Evolutionary conservation across 768 basidiomycete genomes (phyloP), one percentile per base, ranked within the genome.

Genomic region (Pleurotus tuber-regium): DNA sequence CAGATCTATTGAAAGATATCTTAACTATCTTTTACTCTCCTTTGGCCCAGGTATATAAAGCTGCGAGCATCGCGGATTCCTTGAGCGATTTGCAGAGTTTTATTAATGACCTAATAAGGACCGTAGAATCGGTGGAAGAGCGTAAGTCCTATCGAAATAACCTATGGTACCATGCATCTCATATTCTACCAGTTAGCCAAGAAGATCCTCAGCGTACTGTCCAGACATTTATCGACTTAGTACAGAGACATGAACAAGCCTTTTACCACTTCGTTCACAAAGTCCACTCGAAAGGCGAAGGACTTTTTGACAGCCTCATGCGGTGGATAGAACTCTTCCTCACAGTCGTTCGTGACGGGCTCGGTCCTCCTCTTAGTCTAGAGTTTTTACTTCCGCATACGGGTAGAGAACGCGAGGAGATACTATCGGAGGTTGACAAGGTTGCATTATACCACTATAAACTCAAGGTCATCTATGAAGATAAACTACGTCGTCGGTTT

Each of bases 251-350:
- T 66, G 94, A 98, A 60, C 92, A 95, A 62, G 71, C 92, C 0
- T 98, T 98, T 73, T 99, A 99, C 74, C 77, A 78, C 52, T 99
- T 99, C 64, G 95, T 99, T 23, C 93, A 99, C 80, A 97, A 96
- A 59, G 97, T 99, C 1, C 97, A 99, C 63, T 87, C 92, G 39
- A 98, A 98, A 65, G 97, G 97, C 29, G 88, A 94, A 62, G 88
- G 86, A 18, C 78, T 99, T 10, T 99, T 99, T 66, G 89, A 94
- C 61, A 83, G 79, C 61, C 83, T 99, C 52, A 98, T 98, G 93
- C 80, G 77, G 31, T 99, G 97, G 97, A 88, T 97, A 66, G 95
- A 98, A 68, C 81, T 91, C 29, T 98, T 98, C 73, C 77, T 98
- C 53, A 89, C 88, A 21, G 80, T 89, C 49, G 82, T 94, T 41